Percentiles rank a stretch among this genome's conserved stretches.
These are phyloP conservation scores for Ammopiptanthus mongolicus DNA, from an alignment of 306 rosid species.

Conservation along the genomic window DNA sequence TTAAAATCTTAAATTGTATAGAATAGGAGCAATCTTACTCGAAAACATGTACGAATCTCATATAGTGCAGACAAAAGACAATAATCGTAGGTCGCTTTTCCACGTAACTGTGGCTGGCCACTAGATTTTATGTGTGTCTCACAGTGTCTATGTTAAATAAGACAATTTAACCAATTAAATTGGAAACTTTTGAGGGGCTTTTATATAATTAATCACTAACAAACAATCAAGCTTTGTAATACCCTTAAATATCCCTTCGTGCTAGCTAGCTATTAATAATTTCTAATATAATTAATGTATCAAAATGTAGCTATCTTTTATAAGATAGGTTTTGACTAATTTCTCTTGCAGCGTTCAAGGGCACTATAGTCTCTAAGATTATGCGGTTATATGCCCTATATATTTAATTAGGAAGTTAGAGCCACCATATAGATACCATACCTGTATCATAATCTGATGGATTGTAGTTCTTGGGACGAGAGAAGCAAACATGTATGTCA, in stretches of 20 bases:
- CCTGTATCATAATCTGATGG: slow-evolving; percentile 34
- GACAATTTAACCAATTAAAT: slow-evolving; percentile 22
- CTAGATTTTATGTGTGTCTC: not conserved
- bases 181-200: slow-evolving; percentile 9
- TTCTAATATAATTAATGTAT: not conserved
- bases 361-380: not conserved
- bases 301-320: slow-evolving; percentile 23
- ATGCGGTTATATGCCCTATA: too few relatives aligned
- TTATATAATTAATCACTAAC: not conserved
- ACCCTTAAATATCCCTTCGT: not conserved
- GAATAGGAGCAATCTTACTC: too few relatives aligned
- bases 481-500: too few relatives aligned
- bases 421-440: slow-evolving; percentile 10
- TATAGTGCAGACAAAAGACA: too few relatives aligned
- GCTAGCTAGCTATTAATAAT: slow-evolving; percentile 17
- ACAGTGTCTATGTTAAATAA: too few relatives aligned
- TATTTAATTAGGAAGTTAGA: slow-evolving; percentile 26
- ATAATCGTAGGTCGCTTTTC: too few relatives aligned
- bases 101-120: not conserved
- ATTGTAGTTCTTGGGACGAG: slow-evolving; percentile 50
- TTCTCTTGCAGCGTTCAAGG: slow-evolving; percentile 4
- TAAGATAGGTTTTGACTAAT: slow-evolving; percentile 21
- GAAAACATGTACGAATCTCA: too few relatives aligned
- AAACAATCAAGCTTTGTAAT: slow-evolving; percentile 19
- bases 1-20: too few relatives aligned